Evolutionary conservation across 1,284 basidiomycete species (phyloP).

Genomic region (Neonothopanus nambi): DNA sequence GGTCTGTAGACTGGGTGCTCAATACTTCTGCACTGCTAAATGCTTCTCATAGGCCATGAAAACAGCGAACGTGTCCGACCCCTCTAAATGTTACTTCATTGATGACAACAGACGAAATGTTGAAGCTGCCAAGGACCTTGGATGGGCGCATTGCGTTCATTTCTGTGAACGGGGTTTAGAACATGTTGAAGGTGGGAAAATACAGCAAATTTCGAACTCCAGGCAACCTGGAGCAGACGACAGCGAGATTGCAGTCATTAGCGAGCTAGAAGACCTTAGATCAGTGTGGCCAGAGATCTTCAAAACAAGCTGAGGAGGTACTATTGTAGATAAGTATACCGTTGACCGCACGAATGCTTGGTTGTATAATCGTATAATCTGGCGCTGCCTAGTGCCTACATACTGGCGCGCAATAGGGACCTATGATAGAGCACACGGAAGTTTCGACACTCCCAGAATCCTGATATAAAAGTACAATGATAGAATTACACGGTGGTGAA

Average conservation of each 20-base stretch:
- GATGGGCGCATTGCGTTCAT: slow-evolving; percentile 73
- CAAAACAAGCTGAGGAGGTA: slow-evolving; percentile 25
- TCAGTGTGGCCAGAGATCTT: slow-evolving; percentile 74
- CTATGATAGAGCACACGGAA: no score
- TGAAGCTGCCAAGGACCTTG: slow-evolving; percentile 58
- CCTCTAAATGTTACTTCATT: slow-evolving; percentile 71
- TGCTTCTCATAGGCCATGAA: slow-evolving; percentile 55
- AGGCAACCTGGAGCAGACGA: slow-evolving; percentile 35
- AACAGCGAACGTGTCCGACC: slow-evolving; percentile 58
- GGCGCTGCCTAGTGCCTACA: no score
- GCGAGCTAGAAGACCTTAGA: slow-evolving; percentile 62
- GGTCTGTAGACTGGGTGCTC: slow-evolving; percentile 35
- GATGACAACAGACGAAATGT: slow-evolving; percentile 76
- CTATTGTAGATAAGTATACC: neutral
- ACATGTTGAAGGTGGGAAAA: slow-evolving; percentile 59
- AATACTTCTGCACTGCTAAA: neutral
- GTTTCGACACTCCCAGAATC: no score
- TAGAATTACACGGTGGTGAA: no score
- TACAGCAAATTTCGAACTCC: slow-evolving; percentile 50
- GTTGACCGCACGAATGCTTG: no score
- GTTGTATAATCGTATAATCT: no score
- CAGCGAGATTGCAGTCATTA: slow-evolving; percentile 47
- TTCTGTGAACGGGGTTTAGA: slow-evolving; percentile 70
- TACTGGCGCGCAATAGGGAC: no score
- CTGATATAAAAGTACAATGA: no score